These are phyloP conservation scores for Hypoxylon sp. DNA, from an alignment of 2,329 filamentous ascomycete species.

Conservation along the genomic window DNA sequence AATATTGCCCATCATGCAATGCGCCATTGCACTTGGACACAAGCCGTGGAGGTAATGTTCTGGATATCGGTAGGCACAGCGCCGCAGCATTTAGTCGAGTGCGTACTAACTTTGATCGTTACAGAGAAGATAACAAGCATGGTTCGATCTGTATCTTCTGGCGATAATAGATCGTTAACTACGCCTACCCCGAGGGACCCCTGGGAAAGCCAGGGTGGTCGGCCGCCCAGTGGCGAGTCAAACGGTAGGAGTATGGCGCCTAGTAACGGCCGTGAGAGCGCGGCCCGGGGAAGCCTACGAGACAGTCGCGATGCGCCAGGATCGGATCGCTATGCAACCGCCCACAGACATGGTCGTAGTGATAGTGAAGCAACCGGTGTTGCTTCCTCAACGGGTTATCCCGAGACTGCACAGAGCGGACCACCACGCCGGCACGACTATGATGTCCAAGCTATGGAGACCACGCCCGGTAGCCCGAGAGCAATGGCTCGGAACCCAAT, in stretches of 20 bases:
- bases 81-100: background rate
- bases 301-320: conserved; percentile 65
- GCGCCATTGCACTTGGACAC: conserved; percentile 92
- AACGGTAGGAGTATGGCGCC: conserved; percentile 55
- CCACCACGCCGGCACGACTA: conserved; percentile 88
- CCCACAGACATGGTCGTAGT: conserved; percentile 76
- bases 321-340: conserved; percentile 62
- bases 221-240: conserved; percentile 66
- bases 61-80: conserved; percentile 81
- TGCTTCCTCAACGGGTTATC: conserved; percentile 84
- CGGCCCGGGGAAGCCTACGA: conserved; percentile 59
- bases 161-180: conserved; percentile 70
- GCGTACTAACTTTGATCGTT: conserved; percentile 42
- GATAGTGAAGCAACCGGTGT: conserved; percentile 83
- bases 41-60: conserved; percentile 90
- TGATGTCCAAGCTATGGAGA: conserved; percentile 96
- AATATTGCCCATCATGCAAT: conserved; percentile 95
- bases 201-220: conserved; percentile 76
- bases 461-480: conserved; percentile 81
- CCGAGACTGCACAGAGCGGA: conserved; percentile 79
- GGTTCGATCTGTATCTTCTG: conserved; percentile 83
- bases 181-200: conserved; percentile 73
- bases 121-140: conserved; percentile 95
- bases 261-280: conserved; percentile 57
- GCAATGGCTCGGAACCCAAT: conserved; percentile 85